These are phyloP conservation scores for Pseudozyma tsukubaensis DNA, from an alignment of 1,284 basidiomycete species.

Conservation along the genomic window DNA sequence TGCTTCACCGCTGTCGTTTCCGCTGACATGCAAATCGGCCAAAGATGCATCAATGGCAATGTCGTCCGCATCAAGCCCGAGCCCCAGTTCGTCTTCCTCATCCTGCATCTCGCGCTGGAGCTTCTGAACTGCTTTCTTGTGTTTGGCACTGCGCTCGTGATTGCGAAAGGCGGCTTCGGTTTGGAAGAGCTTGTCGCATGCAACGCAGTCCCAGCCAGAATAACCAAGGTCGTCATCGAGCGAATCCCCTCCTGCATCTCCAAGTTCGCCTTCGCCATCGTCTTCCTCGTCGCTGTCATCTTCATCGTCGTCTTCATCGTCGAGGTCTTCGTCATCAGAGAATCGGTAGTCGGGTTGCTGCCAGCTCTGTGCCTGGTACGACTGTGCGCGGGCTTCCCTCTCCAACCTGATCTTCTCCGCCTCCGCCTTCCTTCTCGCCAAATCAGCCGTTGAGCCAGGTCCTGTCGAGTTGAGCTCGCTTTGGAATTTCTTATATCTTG, in stretches of 20 bases:
- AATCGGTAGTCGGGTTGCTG: constrained; percentile 56
- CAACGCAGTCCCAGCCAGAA: constrained; percentile 88
- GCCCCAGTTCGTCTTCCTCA: constrained; percentile 79
- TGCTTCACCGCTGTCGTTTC: constrained; percentile 9
- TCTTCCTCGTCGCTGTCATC: constrained; percentile 32
- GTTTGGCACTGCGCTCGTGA: constrained; percentile 95
- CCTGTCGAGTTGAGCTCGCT: constrained; percentile 77
- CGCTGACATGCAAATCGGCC: constrained; percentile 29
- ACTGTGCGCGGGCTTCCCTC: constrained; percentile 74
- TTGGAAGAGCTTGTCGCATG: constrained; percentile 88
- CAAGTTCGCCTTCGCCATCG: constrained; percentile 10
- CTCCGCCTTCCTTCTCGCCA: constrained; percentile 73
- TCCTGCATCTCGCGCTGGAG: constrained; percentile 79
- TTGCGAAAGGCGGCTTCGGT: constrained; percentile 95
- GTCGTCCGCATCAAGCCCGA: constrained; percentile 37
- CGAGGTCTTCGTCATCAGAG: constrained; percentile 47
- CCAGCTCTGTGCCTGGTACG: constrained; percentile 72
- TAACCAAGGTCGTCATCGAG: constrained; percentile 24
- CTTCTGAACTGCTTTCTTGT: constrained; percentile 75
- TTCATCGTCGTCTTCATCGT: constrained; percentile 10
- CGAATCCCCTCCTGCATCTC: constrained; percentile 4
- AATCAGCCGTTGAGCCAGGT: constrained; percentile 69
- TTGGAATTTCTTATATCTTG: constrained; percentile 79
- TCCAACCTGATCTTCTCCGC: constrained; percentile 52
- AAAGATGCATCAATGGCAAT: constrained; percentile 33